Evolutionary conservation across 768 basidiomycete genomes (phyloP), one percentile per base, ranked within the genome.

Genomic region (Tulasnella sp.): DNA sequence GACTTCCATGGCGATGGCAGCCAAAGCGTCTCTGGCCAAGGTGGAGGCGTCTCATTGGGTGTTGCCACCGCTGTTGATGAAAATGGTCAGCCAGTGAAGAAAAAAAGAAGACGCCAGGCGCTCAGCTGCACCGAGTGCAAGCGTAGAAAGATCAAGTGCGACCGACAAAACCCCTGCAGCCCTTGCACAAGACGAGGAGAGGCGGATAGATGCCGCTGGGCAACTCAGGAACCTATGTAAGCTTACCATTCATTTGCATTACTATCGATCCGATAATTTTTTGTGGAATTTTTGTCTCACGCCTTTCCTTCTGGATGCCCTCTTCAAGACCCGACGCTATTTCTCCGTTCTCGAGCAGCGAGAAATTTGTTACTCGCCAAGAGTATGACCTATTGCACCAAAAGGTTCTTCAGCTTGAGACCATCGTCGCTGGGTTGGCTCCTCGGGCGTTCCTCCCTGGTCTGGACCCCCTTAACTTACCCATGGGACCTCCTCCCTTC

Each of bases 101-200:
- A 93, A 88, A 94, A 93, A 83, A 85, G 93, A 72, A 86, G 93
- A 72, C 85, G 93, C 67, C 92, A 94, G 81, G 92, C 93, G 49
- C 83, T 94, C 79, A 94, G 92, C 81, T 94, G 93, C 83, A 94
- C 92, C 73, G 93, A 93, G 82, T 94, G 93, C 82, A 94, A 94
- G 82, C 85, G 93, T 80, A 87, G 93, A 58, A 94, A 94, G 86
- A 94, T 94, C 83, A 92, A 91, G 81, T 94, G 93, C 82, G 92
- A 94, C 85, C 91, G 93, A 82, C 86, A 88, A 17, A 91, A 93
- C 79, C 93, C 93, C 71, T 95, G 93, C 83, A 89, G 90, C 17
- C 92, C 92, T 15, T 95, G 93, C 82, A 86, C 88, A 77, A 88
- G 91, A 78, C 88, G 93, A 81, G 91, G 91, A 78, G 93, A 95